Conservation (phyloP, 108 stramenopile genomes). For the Cyclotella kingstonii region DNA sequence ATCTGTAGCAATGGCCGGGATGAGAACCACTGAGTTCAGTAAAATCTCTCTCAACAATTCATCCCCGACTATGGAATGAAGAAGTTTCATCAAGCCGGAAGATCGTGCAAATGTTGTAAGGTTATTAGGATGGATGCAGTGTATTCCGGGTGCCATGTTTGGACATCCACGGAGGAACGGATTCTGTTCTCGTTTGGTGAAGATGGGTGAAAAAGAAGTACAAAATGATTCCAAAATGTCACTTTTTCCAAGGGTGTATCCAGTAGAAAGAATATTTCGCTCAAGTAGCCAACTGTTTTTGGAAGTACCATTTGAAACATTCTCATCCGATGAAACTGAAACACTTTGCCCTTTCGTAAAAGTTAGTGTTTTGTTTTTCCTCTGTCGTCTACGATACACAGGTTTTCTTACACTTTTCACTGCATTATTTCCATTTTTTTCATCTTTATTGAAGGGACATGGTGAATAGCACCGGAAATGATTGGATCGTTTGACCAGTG, state of each 20-base stretch:
- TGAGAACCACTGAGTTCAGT: slow-evolving; percentile 37
- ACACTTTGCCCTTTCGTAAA: neutral
- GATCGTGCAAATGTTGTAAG: slow-evolving; percentile 36
- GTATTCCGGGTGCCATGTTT: slow-evolving; percentile 43
- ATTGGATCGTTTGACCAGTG: slow-evolving; percentile 31
- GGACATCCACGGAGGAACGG: slow-evolving; percentile 24
- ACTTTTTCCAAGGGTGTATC: slow-evolving; percentile 29
- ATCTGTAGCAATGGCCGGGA: slow-evolving; percentile 23
- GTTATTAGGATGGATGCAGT: slow-evolving; percentile 45
- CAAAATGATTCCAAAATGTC: slow-evolving; percentile 14
- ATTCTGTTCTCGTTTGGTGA: neutral
- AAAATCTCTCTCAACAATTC: slow-evolving; percentile 43
- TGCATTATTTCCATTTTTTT: neutral
- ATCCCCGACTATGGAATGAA: slow-evolving; percentile 42
- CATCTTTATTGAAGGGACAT: neutral
- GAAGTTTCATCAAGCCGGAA: slow-evolving; percentile 34
- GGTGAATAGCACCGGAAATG: slow-evolving; percentile 6
- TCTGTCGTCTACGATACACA: slow-evolving; percentile 8
- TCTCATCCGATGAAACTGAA: neutral
- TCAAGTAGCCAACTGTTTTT: slow-evolving; percentile 36
- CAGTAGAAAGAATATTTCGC: slow-evolving; percentile 32
- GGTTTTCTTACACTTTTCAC: neutral
- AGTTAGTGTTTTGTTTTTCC: neutral
- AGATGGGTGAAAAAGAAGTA: neutral
- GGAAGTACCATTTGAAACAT: neutral